A percentile compares a stretch with the other conserved stretches of the same genome.
Evolutionary conservation across 345 rosid genomes (phyloP).

Genomic region (Lagerstroemia speciosa): DNA sequence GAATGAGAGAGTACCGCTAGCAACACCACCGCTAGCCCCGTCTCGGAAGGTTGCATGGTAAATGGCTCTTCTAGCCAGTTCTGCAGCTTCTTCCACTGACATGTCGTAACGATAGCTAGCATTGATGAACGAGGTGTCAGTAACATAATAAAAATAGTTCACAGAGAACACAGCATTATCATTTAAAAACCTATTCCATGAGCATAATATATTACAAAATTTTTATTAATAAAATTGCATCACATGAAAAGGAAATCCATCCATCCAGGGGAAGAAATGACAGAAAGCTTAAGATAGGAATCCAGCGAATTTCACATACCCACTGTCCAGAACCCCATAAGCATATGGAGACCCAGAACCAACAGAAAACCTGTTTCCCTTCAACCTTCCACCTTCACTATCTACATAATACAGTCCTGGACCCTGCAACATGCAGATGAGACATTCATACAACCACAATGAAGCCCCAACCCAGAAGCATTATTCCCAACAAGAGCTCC

Average conservation of each 20-base stretch:
- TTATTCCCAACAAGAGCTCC: neutral
- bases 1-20: constrained; percentile 59
- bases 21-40: constrained; percentile 99
- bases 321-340: constrained; percentile 90
- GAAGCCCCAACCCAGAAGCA: neutral
- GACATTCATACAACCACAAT: neutral
- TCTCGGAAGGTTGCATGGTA: constrained; percentile 99
- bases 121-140: neutral
- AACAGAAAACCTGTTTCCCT: constrained; percentile 92
- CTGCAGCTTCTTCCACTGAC: constrained; percentile 89
- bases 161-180: neutral
- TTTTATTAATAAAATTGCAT: neutral
- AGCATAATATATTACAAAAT: neutral
- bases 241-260: neutral
- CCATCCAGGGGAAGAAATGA: neutral
- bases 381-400: constrained; percentile 97
- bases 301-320: constrained; percentile 34
- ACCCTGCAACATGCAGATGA: constrained; percentile 43
- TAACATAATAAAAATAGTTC: neutral
- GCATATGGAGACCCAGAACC: constrained; percentile 99
- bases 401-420: constrained; percentile 97
- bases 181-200: neutral
- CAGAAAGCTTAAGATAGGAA: neutral
- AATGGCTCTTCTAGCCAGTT: constrained; percentile 89
- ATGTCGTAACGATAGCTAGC: constrained; percentile 68